A percentile compares a stretch with the other conserved stretches of the same genome.
Conservation (phyloP, 164 flowering plant species). For the Kalanchoe fedtschenkoi region DNA sequence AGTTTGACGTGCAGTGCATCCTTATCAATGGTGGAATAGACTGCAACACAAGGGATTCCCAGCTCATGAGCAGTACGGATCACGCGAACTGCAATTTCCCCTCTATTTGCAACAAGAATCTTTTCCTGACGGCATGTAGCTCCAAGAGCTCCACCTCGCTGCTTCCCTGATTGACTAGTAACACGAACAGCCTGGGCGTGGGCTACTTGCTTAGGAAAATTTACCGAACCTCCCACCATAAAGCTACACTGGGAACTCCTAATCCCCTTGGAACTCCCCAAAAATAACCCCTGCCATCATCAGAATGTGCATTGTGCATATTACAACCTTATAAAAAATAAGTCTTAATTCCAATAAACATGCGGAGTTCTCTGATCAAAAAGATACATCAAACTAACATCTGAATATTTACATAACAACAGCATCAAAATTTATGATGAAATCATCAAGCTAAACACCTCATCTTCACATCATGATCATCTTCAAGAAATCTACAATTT, state of each 20-base stretch:
- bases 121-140: conserved; percentile 60
- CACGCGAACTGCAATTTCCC: conserved; percentile 95
- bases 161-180: conserved; percentile 26
- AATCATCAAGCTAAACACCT: too few species aligned
- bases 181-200: conserved; percentile 25
- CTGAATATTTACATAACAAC: too few species aligned
- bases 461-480: too few species aligned
- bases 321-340: too few species aligned
- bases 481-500: too few species aligned
- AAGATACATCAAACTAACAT: too few species aligned
- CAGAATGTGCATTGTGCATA: too few species aligned
- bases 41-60: conserved; percentile 98
- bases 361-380: too few species aligned
- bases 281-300: conserved; percentile 31
- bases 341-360: too few species aligned
- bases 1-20: conserved; percentile 96
- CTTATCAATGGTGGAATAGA: conserved; percentile 91
- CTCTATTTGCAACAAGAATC: conserved; percentile 92
- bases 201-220: conserved; percentile 39
- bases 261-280: conserved; percentile 31
- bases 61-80: conserved; percentile 95
- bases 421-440: too few species aligned
- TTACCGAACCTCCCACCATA: conserved; percentile 39
- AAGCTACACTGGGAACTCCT: conserved; percentile 66
- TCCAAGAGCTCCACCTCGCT: conserved; percentile 48